A percentile compares a stretch with the other conserved stretches of the same genome.
These are phyloP conservation scores for Cladosporium sphaerospermum DNA, from an alignment of 2,329 filamentous ascomycete genomes.

Conservation along the genomic window DNA sequence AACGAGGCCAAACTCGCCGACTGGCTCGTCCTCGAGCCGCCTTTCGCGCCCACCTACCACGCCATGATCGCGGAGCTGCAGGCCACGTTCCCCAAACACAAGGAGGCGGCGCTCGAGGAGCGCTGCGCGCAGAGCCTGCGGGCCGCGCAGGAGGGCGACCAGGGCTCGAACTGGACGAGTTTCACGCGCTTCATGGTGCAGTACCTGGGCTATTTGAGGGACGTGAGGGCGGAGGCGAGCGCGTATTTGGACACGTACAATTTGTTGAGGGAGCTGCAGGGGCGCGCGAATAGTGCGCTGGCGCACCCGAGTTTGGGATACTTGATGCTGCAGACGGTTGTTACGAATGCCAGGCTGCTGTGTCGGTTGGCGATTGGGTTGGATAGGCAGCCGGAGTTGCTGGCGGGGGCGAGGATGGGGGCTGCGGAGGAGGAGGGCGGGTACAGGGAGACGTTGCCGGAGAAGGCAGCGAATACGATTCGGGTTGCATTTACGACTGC, in stretches of 20 bases:
- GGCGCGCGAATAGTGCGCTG: constrained; percentile 79
- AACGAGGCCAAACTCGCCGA: constrained; percentile 61
- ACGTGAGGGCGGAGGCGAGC: constrained; percentile 70
- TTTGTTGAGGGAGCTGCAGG: constrained; percentile 64
- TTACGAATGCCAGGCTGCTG: constrained; percentile 73
- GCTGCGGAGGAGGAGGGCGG: constrained; percentile 51
- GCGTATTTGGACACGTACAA: constrained; percentile 71
- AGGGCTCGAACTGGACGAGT: constrained; percentile 65
- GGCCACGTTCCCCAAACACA: constrained; percentile 46
- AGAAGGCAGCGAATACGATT: constrained; percentile 81
- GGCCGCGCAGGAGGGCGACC: constrained; percentile 56
- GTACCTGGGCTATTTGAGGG: constrained; percentile 74
- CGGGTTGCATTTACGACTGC: constrained; percentile 89
- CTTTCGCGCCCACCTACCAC: constrained; percentile 60
- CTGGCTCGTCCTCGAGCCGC: constrained; percentile 70
- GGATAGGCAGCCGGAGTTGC: constrained; percentile 72
- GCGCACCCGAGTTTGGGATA: constrained; percentile 72
- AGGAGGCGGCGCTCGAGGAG: constrained; percentile 51
- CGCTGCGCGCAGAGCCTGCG: constrained; percentile 60
- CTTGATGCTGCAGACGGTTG: constrained; percentile 75
- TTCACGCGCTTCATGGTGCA: constrained; percentile 75
- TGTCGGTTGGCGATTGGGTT: constrained; percentile 78
- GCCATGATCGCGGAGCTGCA: constrained; percentile 63
- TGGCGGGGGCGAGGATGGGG: constrained; percentile 51
- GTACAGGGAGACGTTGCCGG: constrained; percentile 71